Conservation (phyloP, 2,329 filamentous ascomycete species). For the Aureobasidium sp. region DNA sequence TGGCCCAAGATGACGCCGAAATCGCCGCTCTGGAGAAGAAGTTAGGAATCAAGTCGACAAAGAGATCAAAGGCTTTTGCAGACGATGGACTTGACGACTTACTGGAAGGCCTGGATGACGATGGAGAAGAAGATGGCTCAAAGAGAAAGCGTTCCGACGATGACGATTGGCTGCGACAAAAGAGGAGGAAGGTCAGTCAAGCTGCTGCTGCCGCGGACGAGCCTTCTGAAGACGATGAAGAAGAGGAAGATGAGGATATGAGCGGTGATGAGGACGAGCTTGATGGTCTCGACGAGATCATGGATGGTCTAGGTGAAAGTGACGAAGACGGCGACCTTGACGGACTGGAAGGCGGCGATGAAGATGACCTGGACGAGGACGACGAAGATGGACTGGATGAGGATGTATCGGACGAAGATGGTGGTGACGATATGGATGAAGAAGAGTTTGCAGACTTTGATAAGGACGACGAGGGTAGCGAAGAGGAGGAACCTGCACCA, state of each 20-base stretch:
- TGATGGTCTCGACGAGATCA: slow-evolving; percentile 23
- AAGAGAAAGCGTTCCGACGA: slow-evolving; percentile 55
- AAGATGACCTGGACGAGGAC: slow-evolving; percentile 19
- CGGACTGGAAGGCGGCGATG: slow-evolving; percentile 20
- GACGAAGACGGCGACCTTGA: slow-evolving; percentile 26
- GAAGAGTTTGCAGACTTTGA: slow-evolving; percentile 26
- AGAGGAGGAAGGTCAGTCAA: slow-evolving; percentile 47
- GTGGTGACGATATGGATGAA: slow-evolving; percentile 29
- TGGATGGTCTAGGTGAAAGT: slow-evolving; percentile 18
- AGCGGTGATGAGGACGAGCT: slow-evolving; percentile 15
- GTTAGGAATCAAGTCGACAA: slow-evolving; percentile 72
- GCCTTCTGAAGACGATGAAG: slow-evolving; percentile 24
- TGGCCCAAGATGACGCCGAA: slow-evolving; percentile 78
- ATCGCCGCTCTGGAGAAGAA: slow-evolving; percentile 84
- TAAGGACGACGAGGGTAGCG: slow-evolving; percentile 31
- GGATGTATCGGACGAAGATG: slow-evolving; percentile 32
- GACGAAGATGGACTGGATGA: slow-evolving; percentile 23
- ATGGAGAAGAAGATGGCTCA: slow-evolving; percentile 45
- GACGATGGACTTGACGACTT: slow-evolving; percentile 80
- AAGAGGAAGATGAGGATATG: slow-evolving; percentile 23
- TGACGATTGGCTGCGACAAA: slow-evolving; percentile 53
- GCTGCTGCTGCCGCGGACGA: slow-evolving; percentile 21
- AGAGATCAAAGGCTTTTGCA: slow-evolving; percentile 61
- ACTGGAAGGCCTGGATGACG: slow-evolving; percentile 55
- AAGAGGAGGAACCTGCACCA: slow-evolving; percentile 29